phyloP scores from a whole-genome alignment of 1,284 basidiomycete genomes.

The Peniophora sp. region DNA sequence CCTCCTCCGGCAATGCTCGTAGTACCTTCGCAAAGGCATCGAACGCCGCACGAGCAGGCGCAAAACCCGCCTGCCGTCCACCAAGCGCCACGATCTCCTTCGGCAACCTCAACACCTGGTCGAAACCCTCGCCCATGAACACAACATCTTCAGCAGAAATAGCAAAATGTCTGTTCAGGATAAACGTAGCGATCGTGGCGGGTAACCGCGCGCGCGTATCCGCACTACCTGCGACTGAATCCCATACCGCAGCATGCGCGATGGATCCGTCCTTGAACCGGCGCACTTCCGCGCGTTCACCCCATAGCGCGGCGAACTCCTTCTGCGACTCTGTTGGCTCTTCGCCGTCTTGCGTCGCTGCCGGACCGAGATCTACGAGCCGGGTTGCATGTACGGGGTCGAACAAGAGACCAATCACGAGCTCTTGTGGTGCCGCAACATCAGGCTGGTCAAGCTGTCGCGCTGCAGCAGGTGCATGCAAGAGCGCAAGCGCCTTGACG shows the following conservation, averaged over 20 bases:
- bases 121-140: slow-evolving; percentile 57
- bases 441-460: slow-evolving; percentile 46
- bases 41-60: slow-evolving; percentile 73
- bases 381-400: slow-evolving; percentile 67
- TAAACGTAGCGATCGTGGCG: slow-evolving; percentile 62
- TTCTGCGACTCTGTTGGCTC: not conserved
- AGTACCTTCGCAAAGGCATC: slow-evolving; percentile 75
- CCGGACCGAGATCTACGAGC: slow-evolving; percentile 85
- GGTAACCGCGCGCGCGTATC: slow-evolving; percentile 82
- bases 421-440: slow-evolving; percentile 33
- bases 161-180: slow-evolving; percentile 73
- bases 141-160: slow-evolving; percentile 44
- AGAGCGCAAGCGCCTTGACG: slow-evolving; percentile 48
- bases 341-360: slow-evolving; percentile 52
- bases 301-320: slow-evolving; percentile 84
- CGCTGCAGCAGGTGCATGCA: slow-evolving; percentile 38
- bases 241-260: slow-evolving; percentile 92
- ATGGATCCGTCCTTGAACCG: slow-evolving; percentile 97
- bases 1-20: slow-evolving; percentile 66
- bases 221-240: slow-evolving; percentile 42
- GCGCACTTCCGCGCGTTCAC: slow-evolving; percentile 86
- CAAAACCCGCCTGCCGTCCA: slow-evolving; percentile 58
- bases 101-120: slow-evolving; percentile 63
- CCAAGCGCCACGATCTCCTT: slow-evolving; percentile 41
- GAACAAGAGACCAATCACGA: slow-evolving; percentile 71